phyloP scores from a whole-genome alignment of 768 basidiomycete species.

The Leucocoprinus sp. region DNA sequence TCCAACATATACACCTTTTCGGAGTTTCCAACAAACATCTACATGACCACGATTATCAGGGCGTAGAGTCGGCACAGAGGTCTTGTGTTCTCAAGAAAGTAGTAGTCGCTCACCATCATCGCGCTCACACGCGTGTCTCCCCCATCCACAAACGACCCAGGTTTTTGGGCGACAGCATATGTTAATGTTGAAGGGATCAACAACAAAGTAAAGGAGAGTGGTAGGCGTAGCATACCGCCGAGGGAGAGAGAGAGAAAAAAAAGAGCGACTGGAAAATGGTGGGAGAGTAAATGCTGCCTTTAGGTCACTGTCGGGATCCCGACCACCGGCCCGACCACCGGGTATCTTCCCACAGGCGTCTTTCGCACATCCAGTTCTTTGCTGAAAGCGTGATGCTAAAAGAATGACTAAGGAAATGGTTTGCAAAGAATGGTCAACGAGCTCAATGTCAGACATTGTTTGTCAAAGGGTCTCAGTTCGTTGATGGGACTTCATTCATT shows the following conservation, averaged over 20 bases:
- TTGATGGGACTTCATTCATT: no score
- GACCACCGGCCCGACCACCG: no score
- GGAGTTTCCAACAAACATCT: slow-evolving; percentile 77
- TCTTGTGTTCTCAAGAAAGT: not conserved
- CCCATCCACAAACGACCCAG: slow-evolving; percentile 38
- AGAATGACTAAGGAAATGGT: no score
- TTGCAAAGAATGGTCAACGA: no score
- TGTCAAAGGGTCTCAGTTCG: no score
- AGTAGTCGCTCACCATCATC: slow-evolving; percentile 36
- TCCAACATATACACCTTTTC: slow-evolving; percentile 88
- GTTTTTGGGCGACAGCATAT: slow-evolving; percentile 25
- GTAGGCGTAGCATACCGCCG: slow-evolving; percentile 13
- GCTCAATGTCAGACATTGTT: no score
- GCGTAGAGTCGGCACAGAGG: no score
- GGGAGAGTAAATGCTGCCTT: slow-evolving; percentile 10
- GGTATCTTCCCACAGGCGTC: no score
- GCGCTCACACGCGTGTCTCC: slow-evolving; percentile 40
- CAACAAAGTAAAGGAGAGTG: slow-evolving; percentile 34
- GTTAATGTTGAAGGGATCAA: slow-evolving; percentile 31
- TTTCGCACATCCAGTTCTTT: no score
- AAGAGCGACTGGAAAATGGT: slow-evolving; percentile 6
- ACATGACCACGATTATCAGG: slow-evolving; percentile 11
- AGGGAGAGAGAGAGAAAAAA: slow-evolving; percentile 3
- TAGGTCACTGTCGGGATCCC: no score
- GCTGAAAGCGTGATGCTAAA: no score